A percentile compares a stretch with the other conserved stretches of the same genome.
Evolutionary conservation across 352 stramenopile genomes (phyloP).

Genomic region (Globisporangium mamillatum): DNA sequence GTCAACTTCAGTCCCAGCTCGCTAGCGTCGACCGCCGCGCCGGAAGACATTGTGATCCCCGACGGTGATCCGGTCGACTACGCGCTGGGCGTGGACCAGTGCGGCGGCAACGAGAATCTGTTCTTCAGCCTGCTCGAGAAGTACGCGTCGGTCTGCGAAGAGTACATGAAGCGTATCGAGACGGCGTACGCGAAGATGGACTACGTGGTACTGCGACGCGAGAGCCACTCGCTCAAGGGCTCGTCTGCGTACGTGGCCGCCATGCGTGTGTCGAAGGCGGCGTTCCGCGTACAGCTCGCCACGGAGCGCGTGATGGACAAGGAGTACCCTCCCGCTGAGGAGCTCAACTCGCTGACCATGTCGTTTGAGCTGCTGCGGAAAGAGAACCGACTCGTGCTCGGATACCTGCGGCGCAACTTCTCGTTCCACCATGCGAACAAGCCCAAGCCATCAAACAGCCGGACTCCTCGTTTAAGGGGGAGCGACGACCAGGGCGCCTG

Average conservation of each 20-base stretch:
- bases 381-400: slow-evolving; percentile 69
- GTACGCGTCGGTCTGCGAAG: slow-evolving; percentile 65
- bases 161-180: slow-evolving; percentile 78
- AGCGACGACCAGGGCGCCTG: slow-evolving; percentile 56
- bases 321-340: slow-evolving; percentile 28
- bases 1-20: slow-evolving; percentile 37
- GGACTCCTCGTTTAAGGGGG: slow-evolving; percentile 22
- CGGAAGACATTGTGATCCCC: slow-evolving; percentile 73
- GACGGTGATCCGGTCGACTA: slow-evolving; percentile 82
- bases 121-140: slow-evolving; percentile 83
- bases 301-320: slow-evolving; percentile 76
- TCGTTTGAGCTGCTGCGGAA: slow-evolving; percentile 62
- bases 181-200: slow-evolving; percentile 47
- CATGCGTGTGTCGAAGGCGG: slow-evolving; percentile 77
- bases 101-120: slow-evolving; percentile 75
- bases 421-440: slow-evolving; percentile 53
- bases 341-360: slow-evolving; percentile 36
- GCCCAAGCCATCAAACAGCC: slow-evolving; percentile 23
- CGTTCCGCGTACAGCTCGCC: slow-evolving; percentile 75
- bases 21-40: slow-evolving; percentile 40
- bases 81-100: slow-evolving; percentile 75
- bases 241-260: slow-evolving; percentile 83
- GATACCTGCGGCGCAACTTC: slow-evolving; percentile 83
- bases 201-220: slow-evolving; percentile 62
- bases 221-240: slow-evolving; percentile 87